Conservation (phyloP, 257 asterid species). For the Ophiorrhiza pumila region DNA sequence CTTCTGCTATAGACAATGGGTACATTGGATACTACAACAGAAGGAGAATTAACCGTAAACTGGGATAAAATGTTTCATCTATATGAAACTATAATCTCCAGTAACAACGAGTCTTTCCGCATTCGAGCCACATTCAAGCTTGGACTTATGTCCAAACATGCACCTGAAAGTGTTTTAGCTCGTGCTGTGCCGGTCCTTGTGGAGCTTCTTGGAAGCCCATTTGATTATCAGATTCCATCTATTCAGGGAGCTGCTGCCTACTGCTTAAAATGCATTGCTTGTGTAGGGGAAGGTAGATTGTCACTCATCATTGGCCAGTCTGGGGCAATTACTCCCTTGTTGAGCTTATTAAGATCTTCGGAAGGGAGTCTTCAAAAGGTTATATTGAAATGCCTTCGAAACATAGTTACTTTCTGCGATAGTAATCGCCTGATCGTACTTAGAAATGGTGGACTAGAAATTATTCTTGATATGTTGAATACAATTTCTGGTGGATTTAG, state of each 20-base stretch:
- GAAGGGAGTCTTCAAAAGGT: conserved; percentile 32
- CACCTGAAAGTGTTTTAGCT: conserved; percentile 46
- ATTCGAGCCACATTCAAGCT: conserved; percentile 45
- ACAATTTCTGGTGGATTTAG: conserved; percentile 27
- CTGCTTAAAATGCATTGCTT: conserved; percentile 55
- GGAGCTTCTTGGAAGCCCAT: conserved; percentile 39
- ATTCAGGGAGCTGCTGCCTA: conserved; percentile 49
- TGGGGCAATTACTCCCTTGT: conserved; percentile 41
- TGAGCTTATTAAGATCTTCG: conserved; percentile 38
- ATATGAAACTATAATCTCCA: conserved; percentile 33
- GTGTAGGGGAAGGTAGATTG: conserved; percentile 48
- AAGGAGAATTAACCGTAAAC: conserved; percentile 27
- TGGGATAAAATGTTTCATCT: conserved; percentile 46
- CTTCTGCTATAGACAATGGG: conserved; percentile 19
- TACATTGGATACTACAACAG: conserved; percentile 21
- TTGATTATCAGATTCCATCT: conserved; percentile 23
- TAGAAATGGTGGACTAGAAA: conserved; percentile 42
- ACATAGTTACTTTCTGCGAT: conserved; percentile 35
- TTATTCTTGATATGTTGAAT: conserved; percentile 37
- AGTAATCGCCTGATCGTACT: conserved; percentile 34
- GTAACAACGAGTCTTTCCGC: conserved; percentile 32
- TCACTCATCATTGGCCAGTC: conserved; percentile 46
- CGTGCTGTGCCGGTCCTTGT: conserved; percentile 42
- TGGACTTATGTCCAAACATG: conserved; percentile 36
- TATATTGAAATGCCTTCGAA: conserved; percentile 54